Evolutionary conservation across 306 rosid genomes (phyloP).

Genomic region (Malus sylvestris): DNA sequence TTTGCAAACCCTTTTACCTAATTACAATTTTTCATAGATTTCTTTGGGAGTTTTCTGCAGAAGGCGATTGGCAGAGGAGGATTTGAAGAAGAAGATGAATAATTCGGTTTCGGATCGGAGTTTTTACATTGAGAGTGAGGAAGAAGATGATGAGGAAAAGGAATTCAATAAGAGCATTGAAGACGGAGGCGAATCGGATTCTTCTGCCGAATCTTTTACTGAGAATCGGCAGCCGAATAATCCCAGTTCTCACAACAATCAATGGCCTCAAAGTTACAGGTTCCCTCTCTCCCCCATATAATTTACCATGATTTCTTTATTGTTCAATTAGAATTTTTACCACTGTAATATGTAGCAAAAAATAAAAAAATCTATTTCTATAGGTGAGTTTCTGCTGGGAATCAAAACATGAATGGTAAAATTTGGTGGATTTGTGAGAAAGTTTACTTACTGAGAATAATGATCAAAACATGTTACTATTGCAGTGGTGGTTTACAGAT

Average conservation of each 20-base stretch:
- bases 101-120: slow-evolving; percentile 73
- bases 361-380: background rate
- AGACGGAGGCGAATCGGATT: slow-evolving; percentile 73
- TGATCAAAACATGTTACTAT: background rate
- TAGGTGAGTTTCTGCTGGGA: background rate
- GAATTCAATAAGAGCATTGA: slow-evolving; percentile 43
- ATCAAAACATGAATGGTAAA: background rate
- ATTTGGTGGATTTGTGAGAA: background rate
- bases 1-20: background rate
- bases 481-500: background rate
- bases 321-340: background rate
- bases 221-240: slow-evolving; percentile 49
- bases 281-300: slow-evolving; percentile 11
- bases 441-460: background rate
- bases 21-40: background rate
- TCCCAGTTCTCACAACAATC: slow-evolving; percentile 58
- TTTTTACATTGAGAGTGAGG: slow-evolving; percentile 74
- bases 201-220: slow-evolving; percentile 43
- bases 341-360: background rate
- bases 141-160: slow-evolving; percentile 60
- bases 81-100: slow-evolving; percentile 43
- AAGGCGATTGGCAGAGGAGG: background rate
- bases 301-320: background rate
- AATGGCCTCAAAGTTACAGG: slow-evolving; percentile 99
- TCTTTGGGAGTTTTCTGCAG: background rate